Evolutionary conservation across 225 moss, liverwort and hornwort genomes (phyloP).

Genomic region (Bryum argenteum): DNA sequence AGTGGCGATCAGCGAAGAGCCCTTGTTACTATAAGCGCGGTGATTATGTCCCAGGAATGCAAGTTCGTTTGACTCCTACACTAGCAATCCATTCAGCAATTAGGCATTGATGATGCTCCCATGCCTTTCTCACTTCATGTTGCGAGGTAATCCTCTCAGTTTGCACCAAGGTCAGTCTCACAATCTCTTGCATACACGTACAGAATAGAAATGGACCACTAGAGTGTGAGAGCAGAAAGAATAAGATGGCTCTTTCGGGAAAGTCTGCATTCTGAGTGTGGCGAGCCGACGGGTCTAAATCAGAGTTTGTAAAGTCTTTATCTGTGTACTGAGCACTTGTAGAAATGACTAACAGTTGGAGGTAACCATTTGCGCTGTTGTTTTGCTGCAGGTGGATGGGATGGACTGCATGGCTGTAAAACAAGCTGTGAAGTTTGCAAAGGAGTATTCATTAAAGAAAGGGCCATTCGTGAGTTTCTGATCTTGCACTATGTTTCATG

Average conservation of each 20-base stretch:
- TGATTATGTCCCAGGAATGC: slow-evolving; percentile 74
- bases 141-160: slow-evolving; percentile 1
- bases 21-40: slow-evolving; percentile 81
- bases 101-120: slow-evolving; percentile 20
- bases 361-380: neutral
- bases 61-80: slow-evolving; percentile 44
- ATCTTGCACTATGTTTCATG: neutral
- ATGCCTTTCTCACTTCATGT: slow-evolving; percentile 11
- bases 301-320: no score
- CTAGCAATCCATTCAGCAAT: slow-evolving; percentile 18
- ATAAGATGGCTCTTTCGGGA: no score
- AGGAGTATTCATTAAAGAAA: slow-evolving; percentile 58
- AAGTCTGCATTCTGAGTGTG: no score
- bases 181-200: neutral
- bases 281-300: no score
- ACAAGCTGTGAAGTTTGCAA: slow-evolving; percentile 78
- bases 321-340: no score
- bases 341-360: no score
- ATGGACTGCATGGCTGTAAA: slow-evolving; percentile 61
- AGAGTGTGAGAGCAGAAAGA: no score
- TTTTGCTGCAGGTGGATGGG: neutral
- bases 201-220: no score
- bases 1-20: slow-evolving; percentile 83
- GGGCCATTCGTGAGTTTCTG: slow-evolving; percentile 58
- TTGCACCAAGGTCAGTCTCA: neutral